phyloP scores from a whole-genome alignment of 306 rosid species.

The Trifolium pratense region DNA sequence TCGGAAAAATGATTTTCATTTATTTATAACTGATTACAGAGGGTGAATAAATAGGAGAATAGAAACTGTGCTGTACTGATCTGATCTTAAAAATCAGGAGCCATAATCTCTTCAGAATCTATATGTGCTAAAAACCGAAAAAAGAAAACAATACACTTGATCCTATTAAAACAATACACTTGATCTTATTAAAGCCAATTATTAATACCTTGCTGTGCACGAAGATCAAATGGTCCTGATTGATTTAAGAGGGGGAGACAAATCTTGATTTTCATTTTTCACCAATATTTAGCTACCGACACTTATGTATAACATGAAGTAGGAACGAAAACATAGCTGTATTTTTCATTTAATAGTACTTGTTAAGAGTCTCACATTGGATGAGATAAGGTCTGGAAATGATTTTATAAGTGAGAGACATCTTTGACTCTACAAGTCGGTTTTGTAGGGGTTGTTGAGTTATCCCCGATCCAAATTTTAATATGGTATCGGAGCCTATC shows the following conservation, averaged over 20 bases:
- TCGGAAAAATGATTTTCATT: background rate
- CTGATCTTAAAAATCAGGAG: background rate
- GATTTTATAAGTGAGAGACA: background rate
- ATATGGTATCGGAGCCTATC: background rate
- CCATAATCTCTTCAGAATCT: slow-evolving; percentile 1
- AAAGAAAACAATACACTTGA: background rate
- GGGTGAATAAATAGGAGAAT: background rate
- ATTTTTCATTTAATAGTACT: slow-evolving; percentile 1
- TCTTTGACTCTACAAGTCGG: background rate
- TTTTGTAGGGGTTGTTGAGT: background rate
- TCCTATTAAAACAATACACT: background rate
- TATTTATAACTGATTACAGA: background rate
- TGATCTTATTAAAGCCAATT: background rate
- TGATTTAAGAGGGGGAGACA: background rate
- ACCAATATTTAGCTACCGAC: background rate
- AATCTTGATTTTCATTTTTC: background rate
- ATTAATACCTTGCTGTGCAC: background rate
- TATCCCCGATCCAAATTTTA: background rate
- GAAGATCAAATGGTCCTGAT: background rate
- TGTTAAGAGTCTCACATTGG: background rate
- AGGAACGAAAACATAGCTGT: slow-evolving; percentile 8
- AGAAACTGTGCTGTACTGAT: background rate
- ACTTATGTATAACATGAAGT: background rate
- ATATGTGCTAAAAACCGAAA: background rate
- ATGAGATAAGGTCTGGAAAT: background rate